Evolutionary conservation across 148 eudicot genomes (phyloP), one percentile per base, ranked within the genome.

Genomic region (Fagopyrum homotropicum): DNA sequence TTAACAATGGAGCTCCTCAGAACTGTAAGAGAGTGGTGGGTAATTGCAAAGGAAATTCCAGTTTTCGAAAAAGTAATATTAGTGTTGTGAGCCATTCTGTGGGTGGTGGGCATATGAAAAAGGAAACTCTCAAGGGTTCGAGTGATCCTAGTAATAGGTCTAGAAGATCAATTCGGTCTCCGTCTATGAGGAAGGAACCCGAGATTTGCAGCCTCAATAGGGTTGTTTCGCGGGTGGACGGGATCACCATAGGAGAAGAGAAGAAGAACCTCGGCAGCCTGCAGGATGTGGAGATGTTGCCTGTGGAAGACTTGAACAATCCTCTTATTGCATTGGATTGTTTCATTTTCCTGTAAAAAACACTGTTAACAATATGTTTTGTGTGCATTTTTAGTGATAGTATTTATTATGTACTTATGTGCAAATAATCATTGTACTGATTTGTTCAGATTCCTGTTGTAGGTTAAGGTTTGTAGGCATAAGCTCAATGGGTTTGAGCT

Each of bases 241-340:
- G 79, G 59, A 47, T 81, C 52, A 75, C 56, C 4, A 74, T 76
- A 22, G 83, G 83, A 45, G 79, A 85, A 7, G 45, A 79, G 72
- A 43, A 79, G 72, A 43, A n/a, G 7, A 5, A 45, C 5, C n/a
- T 14, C 0, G 40, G 40, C 9, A 12, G 70, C 29, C 6, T 64
- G 45, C 82, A 75, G 79, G 89, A 84, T 47, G 64, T 81, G 68
- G 87, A 83, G 14, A 59, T 52, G 75, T 63, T 83, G 71, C 82
- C 87, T 0, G 79, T 82, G 82, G 94, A 92, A 78, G 97, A 92
- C 76, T 79, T 81, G 30, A 80, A 85, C 48, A 92, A 89, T 80
- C 97, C 97, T 73, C 92, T 76, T 56, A 89, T 92, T 72, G 87
- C 97, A n/a, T 86, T 92, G 84, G 97, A 89, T 76, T 92, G 97